Percentiles rank a stretch among this genome's conserved stretches.
phyloP scores from a whole-genome alignment of 352 stramenopile species.

The Lagenidium giganteum region DNA sequence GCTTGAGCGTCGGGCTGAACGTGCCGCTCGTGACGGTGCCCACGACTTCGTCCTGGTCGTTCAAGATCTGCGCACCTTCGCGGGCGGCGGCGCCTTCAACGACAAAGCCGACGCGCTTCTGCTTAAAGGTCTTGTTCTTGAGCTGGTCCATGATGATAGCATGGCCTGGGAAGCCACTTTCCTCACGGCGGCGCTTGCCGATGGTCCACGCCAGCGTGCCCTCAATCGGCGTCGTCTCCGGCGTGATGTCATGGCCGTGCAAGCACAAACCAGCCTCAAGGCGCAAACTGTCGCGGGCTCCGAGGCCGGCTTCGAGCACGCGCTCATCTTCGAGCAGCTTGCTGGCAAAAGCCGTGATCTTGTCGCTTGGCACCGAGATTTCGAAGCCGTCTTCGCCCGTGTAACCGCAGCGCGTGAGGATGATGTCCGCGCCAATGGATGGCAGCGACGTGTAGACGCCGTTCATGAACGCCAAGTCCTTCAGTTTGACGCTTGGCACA shows the following conservation, averaged over 20 bases:
- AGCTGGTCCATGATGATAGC: slow-evolving; percentile 92
- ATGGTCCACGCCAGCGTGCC: slow-evolving; percentile 93
- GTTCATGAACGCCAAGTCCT: slow-evolving; percentile 96
- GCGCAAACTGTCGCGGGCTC: slow-evolving; percentile 95
- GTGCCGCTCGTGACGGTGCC: slow-evolving; percentile 95
- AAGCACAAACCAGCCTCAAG: slow-evolving; percentile 98
- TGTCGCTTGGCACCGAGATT: slow-evolving; percentile 83
- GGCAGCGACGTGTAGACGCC: slow-evolving; percentile 84
- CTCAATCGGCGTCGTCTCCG: slow-evolving; percentile 94
- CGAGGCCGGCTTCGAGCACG: slow-evolving; percentile 92
- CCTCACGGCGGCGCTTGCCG: slow-evolving; percentile 75
- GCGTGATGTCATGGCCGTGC: slow-evolving; percentile 98
- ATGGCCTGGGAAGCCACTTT: slow-evolving; percentile 94
- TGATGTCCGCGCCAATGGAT: slow-evolving; percentile 60
- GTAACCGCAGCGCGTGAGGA: slow-evolving; percentile 96
- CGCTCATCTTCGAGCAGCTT: slow-evolving; percentile 56
- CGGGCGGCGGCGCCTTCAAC: slow-evolving; percentile 94
- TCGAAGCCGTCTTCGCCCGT: slow-evolving; percentile 99
- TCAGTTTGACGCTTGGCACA: slow-evolving; percentile 86
- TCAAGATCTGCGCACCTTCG: slow-evolving; percentile 91
- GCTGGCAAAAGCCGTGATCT: slow-evolving; percentile 49
- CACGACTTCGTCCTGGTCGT: slow-evolving; percentile 75
- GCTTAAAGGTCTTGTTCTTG: slow-evolving; percentile 91
- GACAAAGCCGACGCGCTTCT: slow-evolving; percentile 95
- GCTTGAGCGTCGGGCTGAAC: slow-evolving; percentile 95